These are phyloP conservation scores for Russula foetens DNA, from an alignment of 768 basidiomycete species.

Conservation along the genomic window DNA sequence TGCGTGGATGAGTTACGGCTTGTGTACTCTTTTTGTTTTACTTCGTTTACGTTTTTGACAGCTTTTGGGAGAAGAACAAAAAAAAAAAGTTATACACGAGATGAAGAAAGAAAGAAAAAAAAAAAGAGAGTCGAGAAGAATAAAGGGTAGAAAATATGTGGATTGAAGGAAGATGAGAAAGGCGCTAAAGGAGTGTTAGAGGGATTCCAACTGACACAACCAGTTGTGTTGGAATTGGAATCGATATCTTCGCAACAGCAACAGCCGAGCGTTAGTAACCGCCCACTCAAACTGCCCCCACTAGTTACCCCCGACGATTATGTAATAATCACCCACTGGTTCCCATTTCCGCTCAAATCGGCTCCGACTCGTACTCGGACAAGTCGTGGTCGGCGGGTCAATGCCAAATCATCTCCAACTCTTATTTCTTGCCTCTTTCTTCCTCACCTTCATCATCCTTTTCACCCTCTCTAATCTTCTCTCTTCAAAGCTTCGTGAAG, in stretches of 20 bases:
- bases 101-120: slow-evolving; percentile 8
- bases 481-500: slow-evolving; percentile 36
- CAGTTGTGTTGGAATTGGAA: background rate
- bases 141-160: background rate
- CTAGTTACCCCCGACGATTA: no score
- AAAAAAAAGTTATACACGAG: slow-evolving; percentile 17
- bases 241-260: no score
- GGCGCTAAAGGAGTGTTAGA: background rate
- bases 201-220: background rate
- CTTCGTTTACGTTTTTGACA: background rate
- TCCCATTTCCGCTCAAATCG: no score
- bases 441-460: slow-evolving; percentile 41
- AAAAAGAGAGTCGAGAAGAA: background rate
- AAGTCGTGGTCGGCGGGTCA: slow-evolving; percentile 30
- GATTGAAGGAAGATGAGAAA: background rate
- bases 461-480: slow-evolving; percentile 36
- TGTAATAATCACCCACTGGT: background rate
- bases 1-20: slow-evolving; percentile 21
- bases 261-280: background rate
- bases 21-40: background rate
- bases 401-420: slow-evolving; percentile 55
- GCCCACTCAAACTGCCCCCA: no score
- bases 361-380: background rate
- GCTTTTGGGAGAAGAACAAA: slow-evolving; percentile 22
- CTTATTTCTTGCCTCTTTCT: slow-evolving; percentile 47